These are phyloP conservation scores for Picochlorum sp. DNA, from an alignment of 139 green algal species.

Conservation along the genomic window DNA sequence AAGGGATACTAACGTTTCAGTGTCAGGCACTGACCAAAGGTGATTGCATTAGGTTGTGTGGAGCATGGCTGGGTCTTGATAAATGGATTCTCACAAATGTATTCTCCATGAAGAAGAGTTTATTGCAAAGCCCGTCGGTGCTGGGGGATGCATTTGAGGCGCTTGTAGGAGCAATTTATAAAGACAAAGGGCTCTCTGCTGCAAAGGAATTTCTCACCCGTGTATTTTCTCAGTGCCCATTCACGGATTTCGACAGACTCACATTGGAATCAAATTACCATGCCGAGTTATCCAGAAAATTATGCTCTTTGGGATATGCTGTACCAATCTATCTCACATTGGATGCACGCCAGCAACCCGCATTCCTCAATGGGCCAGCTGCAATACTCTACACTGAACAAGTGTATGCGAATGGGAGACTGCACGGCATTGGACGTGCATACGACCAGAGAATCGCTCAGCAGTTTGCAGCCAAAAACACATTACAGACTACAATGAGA, in stretches of 20 bases:
- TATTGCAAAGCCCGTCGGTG: not conserved
- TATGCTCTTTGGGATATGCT: no score
- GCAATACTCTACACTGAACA: not conserved
- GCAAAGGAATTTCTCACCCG: constrained; percentile 7
- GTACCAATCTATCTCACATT: not conserved
- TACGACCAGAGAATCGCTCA: not conserved
- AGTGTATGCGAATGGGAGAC: not conserved
- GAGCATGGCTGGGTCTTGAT: constrained; percentile 11
- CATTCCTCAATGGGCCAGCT: not conserved
- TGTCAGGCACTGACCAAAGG: constrained; percentile 8
- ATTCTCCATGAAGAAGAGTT: constrained; percentile 3
- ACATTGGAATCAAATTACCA: not conserved
- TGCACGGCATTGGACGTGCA: not conserved
- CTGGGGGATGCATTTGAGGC: constrained; percentile 36
- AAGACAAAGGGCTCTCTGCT: constrained; percentile 16
- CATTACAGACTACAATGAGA: no score
- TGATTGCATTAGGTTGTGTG: not conserved
- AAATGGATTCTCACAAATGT: constrained; percentile 8
- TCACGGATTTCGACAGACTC: constrained; percentile 5
- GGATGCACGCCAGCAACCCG: not conserved
- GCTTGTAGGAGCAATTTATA: constrained; percentile 26
- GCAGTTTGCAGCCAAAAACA: not conserved
- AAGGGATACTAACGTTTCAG: constrained; percentile 15
- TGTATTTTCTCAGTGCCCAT: constrained; percentile 1
- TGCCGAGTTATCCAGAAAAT: not conserved